These are phyloP conservation scores for Yamadazyma endophytica DNA, from an alignment of 805 yeast species.

Conservation along the genomic window DNA sequence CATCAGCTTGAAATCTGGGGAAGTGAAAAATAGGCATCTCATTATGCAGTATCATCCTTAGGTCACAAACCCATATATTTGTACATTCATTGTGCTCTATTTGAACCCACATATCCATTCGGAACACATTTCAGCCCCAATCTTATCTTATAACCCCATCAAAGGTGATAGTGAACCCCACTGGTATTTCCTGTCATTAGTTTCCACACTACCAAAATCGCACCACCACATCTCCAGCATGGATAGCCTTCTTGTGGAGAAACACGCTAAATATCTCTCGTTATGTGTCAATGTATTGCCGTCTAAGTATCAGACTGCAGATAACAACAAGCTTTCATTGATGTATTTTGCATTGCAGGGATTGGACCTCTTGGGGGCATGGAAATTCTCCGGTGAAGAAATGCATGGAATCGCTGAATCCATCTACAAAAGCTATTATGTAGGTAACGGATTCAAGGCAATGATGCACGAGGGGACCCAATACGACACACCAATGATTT, in stretches of 20 bases:
- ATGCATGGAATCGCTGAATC: constrained; percentile 29
- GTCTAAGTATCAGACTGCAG: constrained; percentile 53
- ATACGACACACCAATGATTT: constrained; percentile 62
- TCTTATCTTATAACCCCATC: background rate
- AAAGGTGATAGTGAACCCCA: background rate
- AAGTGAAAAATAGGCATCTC: too few relatives aligned
- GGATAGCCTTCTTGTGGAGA: constrained; percentile 15
- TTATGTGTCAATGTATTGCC: constrained; percentile 56
- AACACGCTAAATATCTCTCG: constrained; percentile 43
- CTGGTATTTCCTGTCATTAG: background rate
- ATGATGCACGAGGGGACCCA: constrained; percentile 31
- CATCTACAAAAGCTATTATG: constrained; percentile 44
- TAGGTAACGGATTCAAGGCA: constrained; percentile 51
- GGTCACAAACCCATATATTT: too few relatives aligned
- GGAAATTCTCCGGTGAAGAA: constrained; percentile 8
- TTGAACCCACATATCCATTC: too few relatives aligned
- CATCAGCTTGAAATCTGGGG: too few relatives aligned
- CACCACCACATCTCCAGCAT: background rate
- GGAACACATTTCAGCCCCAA: too few relatives aligned
- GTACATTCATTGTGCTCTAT: too few relatives aligned
- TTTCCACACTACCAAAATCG: background rate
- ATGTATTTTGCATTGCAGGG: constrained; percentile 68
- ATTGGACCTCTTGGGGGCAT: constrained; percentile 37
- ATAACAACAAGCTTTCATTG: constrained; percentile 66
- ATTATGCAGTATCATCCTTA: too few relatives aligned